Percentiles rank a stretch among this genome's conserved stretches.
Evolutionary conservation across 345 rosid species (phyloP).

Genomic region (Dipteronia sinensis): DNA sequence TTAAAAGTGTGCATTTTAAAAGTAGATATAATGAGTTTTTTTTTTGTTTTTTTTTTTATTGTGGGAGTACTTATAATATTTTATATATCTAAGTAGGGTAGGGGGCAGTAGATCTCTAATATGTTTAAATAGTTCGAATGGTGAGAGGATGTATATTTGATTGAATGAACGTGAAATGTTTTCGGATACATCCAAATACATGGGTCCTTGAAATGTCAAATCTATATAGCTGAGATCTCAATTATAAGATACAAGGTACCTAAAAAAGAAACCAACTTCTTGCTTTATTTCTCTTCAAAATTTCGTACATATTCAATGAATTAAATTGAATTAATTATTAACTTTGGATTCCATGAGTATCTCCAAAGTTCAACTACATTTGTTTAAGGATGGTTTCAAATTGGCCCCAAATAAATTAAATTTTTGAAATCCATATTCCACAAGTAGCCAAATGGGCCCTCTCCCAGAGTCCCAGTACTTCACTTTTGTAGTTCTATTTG

Average conservation of each 20-base stretch:
- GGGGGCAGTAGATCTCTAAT: too few relatives aligned
- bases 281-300: neutral
- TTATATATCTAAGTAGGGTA: too few relatives aligned
- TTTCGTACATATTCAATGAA: neutral
- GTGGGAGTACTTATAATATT: too few relatives aligned
- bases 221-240: neutral
- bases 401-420: neutral
- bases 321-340: slow-evolving; percentile 1
- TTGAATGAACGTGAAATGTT: neutral
- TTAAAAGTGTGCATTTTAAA: too few relatives aligned
- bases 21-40: too few relatives aligned
- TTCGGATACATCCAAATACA: neutral
- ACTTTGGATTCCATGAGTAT: neutral
- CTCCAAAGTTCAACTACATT: neutral
- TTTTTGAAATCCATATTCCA: neutral
- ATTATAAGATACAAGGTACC: neutral
- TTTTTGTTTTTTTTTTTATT: too few relatives aligned
- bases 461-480: neutral
- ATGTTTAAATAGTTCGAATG: too few relatives aligned
- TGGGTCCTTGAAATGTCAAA: neutral
- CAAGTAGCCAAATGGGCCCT: neutral
- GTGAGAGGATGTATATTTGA: neutral
- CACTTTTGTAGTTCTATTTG: neutral
- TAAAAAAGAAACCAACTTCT: neutral
- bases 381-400: neutral